Conservation (phyloP, 306 rosid genomes). For the Ochetophila trinervis region DNA sequence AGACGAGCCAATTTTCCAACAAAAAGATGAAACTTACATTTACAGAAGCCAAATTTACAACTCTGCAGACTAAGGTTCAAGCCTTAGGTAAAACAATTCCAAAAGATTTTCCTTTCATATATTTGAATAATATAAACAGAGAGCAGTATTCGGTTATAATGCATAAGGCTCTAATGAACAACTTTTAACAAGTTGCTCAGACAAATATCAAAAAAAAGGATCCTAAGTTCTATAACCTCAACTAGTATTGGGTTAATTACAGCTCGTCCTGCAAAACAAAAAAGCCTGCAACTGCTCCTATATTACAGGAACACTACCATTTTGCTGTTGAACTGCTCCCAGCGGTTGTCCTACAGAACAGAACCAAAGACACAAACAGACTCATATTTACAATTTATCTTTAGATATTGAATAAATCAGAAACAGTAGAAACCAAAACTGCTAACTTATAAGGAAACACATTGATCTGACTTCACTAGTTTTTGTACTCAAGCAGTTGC, state of each 20-base stretch:
- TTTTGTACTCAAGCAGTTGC: background rate
- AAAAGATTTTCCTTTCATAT: slow-evolving; percentile 28
- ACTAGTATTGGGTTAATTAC: slow-evolving; percentile 53
- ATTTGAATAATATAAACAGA: slow-evolving; percentile 38
- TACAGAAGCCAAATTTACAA: slow-evolving; percentile 13
- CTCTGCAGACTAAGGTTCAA: slow-evolving; percentile 1
- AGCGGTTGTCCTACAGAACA: slow-evolving; percentile 76
- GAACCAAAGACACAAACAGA: slow-evolving; percentile 41
- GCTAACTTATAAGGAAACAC: slow-evolving; percentile 16
- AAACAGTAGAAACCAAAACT: slow-evolving; percentile 5
- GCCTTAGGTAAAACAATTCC: background rate
- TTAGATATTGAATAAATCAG: background rate
- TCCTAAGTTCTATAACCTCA: slow-evolving; percentile 67
- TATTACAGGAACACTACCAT: slow-evolving; percentile 71
- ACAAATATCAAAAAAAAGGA: slow-evolving; percentile 42
- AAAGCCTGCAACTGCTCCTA: slow-evolving; percentile 42
- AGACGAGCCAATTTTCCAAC: background rate
- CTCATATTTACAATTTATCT: slow-evolving; percentile 14
- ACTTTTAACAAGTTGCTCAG: slow-evolving; percentile 46
- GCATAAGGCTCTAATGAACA: slow-evolving; percentile 47
- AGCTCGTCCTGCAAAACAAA: slow-evolving; percentile 38
- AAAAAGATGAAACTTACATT: background rate
- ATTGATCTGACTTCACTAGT: background rate
- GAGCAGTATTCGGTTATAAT: slow-evolving; percentile 39
- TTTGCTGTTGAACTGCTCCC: slow-evolving; percentile 66